A percentile compares a stretch with the other conserved stretches of the same genome.
These are phyloP conservation scores for Neurospora sublineolata DNA, from an alignment of 495 filamentous ascomycete species.

Conservation along the genomic window DNA sequence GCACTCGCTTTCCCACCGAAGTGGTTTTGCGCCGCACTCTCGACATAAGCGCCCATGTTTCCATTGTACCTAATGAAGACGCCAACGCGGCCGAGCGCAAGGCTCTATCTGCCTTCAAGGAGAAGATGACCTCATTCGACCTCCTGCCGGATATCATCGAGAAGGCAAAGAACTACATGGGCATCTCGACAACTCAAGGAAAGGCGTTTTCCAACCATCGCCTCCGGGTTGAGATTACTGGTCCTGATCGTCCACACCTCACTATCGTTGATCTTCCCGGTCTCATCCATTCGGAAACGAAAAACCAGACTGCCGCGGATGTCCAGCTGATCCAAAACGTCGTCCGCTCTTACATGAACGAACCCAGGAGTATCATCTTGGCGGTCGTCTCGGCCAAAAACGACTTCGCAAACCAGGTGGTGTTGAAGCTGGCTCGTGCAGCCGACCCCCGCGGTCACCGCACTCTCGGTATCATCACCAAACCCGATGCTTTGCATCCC, in stretches of 20 bases:
- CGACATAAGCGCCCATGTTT: conserved; percentile 26
- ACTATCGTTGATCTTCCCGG: conserved; percentile 63
- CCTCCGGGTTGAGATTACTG: conserved; percentile 56
- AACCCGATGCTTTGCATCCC: conserved; percentile 53
- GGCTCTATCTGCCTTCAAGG: conserved; percentile 8
- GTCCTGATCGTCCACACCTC: conserved; percentile 51
- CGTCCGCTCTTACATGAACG: conserved; percentile 49
- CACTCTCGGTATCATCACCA: conserved; percentile 78
- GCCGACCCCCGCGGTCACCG: conserved; percentile 63
- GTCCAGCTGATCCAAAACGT: conserved; percentile 41
- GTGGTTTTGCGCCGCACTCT: conserved; percentile 39
- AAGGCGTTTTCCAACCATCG: conserved; percentile 50
- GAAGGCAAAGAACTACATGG: conserved; percentile 41
- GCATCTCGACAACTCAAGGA: conserved; percentile 25
- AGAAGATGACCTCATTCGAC: conserved; percentile 23
- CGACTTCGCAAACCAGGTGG: conserved; percentile 49
- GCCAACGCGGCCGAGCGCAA: neutral
- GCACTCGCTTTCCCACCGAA: conserved; percentile 58
- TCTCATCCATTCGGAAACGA: conserved; percentile 44
- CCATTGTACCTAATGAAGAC: conserved; percentile 27
- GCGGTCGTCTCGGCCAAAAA: conserved; percentile 55
- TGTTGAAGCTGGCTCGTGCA: conserved; percentile 60
- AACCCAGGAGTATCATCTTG: conserved; percentile 49
- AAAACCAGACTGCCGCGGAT: conserved; percentile 35
- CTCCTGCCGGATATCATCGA: conserved; percentile 32